These are phyloP conservation scores for Aureobasidium sp. DNA, from an alignment of 2,329 filamentous ascomycete species.

Conservation along the genomic window DNA sequence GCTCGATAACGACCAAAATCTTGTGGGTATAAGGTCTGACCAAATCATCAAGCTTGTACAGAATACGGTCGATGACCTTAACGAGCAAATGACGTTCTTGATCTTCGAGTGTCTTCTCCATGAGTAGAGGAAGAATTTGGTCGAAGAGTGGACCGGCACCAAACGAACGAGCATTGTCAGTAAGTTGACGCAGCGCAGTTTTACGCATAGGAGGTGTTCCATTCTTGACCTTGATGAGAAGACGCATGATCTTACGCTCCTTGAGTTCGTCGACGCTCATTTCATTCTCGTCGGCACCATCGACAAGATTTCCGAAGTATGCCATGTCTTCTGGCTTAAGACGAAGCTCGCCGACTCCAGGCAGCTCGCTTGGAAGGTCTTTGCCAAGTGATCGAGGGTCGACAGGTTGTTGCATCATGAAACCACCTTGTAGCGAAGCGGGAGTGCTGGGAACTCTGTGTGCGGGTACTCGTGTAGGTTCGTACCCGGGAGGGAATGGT, in stretches of 20 bases:
- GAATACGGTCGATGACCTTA: conserved; percentile 96
- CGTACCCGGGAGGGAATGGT: conserved; percentile 84
- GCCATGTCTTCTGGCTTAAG: conserved; percentile 99
- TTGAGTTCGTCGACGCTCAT: conserved; percentile 94
- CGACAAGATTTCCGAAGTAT: conserved; percentile 95
- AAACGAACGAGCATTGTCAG: conserved; percentile 94
- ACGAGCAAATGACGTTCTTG: conserved; percentile 96
- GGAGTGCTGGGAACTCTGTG: conserved; percentile 68
- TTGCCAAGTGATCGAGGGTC: conserved; percentile 75
- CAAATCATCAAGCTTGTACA: conserved; percentile 96
- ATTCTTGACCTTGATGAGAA: conserved; percentile 97
- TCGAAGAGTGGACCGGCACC: conserved; percentile 92
- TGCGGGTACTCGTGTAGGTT: conserved; percentile 67
- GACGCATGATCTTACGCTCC: conserved; percentile 95
- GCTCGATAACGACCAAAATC: conserved; percentile 96
- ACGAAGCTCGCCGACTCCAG: conserved; percentile 88
- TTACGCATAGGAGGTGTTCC: conserved; percentile 98
- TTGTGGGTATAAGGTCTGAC: conserved; percentile 97
- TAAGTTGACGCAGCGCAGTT: conserved; percentile 92
- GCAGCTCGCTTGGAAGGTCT: conserved; percentile 89
- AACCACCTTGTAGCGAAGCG: conserved; percentile 57
- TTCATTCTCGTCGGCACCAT: conserved; percentile 83
- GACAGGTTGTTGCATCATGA: conserved; percentile 96
- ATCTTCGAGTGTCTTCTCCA: conserved; percentile 97
- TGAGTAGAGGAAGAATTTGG: conserved; percentile 89